Evolutionary conservation across 2,329 filamentous ascomycete genomes (phyloP), one percentile per base, ranked within the genome.

Genomic region (Calonectria leucothoes): DNA sequence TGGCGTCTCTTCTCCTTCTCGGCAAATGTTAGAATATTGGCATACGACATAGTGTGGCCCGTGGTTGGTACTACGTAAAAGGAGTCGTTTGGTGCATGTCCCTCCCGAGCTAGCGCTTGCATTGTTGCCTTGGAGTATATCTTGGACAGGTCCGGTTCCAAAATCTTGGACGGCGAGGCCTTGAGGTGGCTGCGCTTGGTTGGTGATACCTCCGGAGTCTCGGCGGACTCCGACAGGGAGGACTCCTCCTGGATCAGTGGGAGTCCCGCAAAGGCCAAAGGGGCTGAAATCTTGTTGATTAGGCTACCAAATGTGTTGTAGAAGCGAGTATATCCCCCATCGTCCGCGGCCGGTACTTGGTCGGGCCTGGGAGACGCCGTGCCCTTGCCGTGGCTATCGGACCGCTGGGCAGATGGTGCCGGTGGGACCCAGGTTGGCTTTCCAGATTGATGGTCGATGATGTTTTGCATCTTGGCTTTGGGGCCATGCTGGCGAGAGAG

Each of bases 1-100:
- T 90, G 82, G 12, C 91, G 90, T 11, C 91, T 88, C 82, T 90
- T 92, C 81, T 93, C 92, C 79, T 93, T 93, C 76, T 92, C 90
- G 42, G 91, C 91, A 77, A 91, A 93, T 51, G 88, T 93, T 25
- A 98, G 87, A 66, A 99, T 98, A 75, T 94, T 95, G 55, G 97
- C 96, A 81, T 98, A 99, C 0, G 95, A 97, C 73, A 96, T 93
- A 3, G 95, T 98, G 76, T 96, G 95, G 6, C 97, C 96, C 23
- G 94, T 95, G 0, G 94, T 94, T 5, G 96, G 97, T 1, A 99
- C 97, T 1, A 98, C 94, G 82, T 98, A 98, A 86, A 99, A 99
- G 11, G 94, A 97, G 79, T 94, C 94, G 72, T 89, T 91, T 20
- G 90, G 87, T 20, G 89, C 89, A 33, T 92, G 89, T 0, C 91